phyloP scores from a whole-genome alignment of 257 asterid species.

The Avicennia marina region DNA sequence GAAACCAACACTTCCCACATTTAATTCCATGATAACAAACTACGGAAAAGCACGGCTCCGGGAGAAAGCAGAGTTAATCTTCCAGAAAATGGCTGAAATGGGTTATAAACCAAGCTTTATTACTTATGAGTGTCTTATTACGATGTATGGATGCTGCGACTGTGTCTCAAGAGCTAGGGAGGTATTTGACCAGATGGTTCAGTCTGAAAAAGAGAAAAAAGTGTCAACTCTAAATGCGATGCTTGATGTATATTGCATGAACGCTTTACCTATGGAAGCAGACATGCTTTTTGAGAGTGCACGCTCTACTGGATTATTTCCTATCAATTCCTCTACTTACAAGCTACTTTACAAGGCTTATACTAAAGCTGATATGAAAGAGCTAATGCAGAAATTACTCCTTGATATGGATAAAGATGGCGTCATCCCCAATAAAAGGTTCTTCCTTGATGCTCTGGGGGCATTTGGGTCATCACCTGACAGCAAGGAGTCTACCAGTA shows the following conservation, averaged over 20 bases:
- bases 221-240: constrained; percentile 81
- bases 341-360: constrained; percentile 84
- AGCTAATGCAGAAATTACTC: constrained; percentile 51
- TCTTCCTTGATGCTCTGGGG: constrained; percentile 84
- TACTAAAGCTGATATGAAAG: constrained; percentile 80
- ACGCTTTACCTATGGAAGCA: constrained; percentile 75
- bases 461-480: constrained; percentile 51
- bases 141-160: constrained; percentile 81
- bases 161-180: constrained; percentile 75
- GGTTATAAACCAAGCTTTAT: constrained; percentile 77
- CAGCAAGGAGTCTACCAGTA: constrained; percentile 30
- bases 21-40: constrained; percentile 91
- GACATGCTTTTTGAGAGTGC: constrained; percentile 55
- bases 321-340: constrained; percentile 63
- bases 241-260: constrained; percentile 86
- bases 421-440: constrained; percentile 72
- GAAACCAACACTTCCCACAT: constrained; percentile 78
- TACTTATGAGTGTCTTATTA: constrained; percentile 75
- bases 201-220: constrained; percentile 57
- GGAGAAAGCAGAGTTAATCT: constrained; percentile 62
- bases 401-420: constrained; percentile 78
- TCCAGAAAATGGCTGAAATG: constrained; percentile 64
- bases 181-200: constrained; percentile 51
- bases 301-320: constrained; percentile 36
- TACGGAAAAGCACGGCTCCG: constrained; percentile 88